These are phyloP conservation scores for Aspergillus piperis DNA, from an alignment of 2,329 filamentous ascomycete genomes.

Conservation along the genomic window DNA sequence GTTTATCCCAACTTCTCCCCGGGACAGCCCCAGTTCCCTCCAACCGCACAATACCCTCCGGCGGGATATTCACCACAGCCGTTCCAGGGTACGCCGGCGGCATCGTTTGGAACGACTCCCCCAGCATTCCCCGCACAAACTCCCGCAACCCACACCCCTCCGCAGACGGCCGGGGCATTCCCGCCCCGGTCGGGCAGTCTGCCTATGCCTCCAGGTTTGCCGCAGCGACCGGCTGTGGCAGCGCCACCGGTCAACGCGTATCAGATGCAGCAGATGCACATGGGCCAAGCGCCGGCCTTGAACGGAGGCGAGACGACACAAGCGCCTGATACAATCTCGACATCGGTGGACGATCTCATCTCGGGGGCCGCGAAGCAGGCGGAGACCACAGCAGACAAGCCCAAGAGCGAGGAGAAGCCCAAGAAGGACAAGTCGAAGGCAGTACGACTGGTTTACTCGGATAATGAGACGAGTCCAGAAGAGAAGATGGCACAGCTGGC, in stretches of 20 bases:
- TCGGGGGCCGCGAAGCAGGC: slow-evolving; percentile 50
- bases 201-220: slow-evolving; percentile 59
- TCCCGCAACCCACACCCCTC: slow-evolving; percentile 46
- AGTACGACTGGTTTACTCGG: slow-evolving; percentile 75
- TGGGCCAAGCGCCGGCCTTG: slow-evolving; percentile 43
- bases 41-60: slow-evolving; percentile 33
- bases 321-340: slow-evolving; percentile 32
- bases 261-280: slow-evolving; percentile 61
- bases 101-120: slow-evolving; percentile 44
- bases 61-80: slow-evolving; percentile 37
- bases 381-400: slow-evolving; percentile 34
- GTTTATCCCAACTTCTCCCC: slow-evolving; percentile 40
- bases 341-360: slow-evolving; percentile 56
- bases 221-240: slow-evolving; percentile 61
- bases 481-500: slow-evolving; percentile 82
- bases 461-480: slow-evolving; percentile 78
- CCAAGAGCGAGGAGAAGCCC: slow-evolving; percentile 54
- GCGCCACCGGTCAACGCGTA: slow-evolving; percentile 55
- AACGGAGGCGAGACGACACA: slow-evolving; percentile 31
- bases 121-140: slow-evolving; percentile 46
- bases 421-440: slow-evolving; percentile 69
- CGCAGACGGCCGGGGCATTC: slow-evolving; percentile 37
- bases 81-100: slow-evolving; percentile 31
- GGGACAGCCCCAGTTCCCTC: slow-evolving; percentile 38
- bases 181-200: slow-evolving; percentile 56